These are phyloP conservation scores for Evansstolkia leycettana DNA, from an alignment of 495 filamentous ascomycete species.

Conservation along the genomic window DNA sequence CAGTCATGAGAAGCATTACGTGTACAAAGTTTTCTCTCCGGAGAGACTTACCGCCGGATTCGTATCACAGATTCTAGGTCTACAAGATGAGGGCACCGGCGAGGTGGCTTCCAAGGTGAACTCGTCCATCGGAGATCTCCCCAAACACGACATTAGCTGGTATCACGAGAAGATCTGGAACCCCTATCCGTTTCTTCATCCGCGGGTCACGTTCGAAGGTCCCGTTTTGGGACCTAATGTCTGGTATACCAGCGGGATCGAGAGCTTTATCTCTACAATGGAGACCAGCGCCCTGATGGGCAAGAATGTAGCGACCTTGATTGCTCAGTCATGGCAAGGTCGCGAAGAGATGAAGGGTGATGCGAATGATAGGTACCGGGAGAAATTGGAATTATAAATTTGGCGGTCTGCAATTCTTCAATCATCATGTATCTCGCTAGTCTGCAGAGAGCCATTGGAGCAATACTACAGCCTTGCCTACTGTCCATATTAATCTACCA, in stretches of 20 bases:
- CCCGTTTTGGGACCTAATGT: constrained; percentile 48
- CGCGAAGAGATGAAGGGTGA: constrained; percentile 2
- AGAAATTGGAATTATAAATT: background rate
- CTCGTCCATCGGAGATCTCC: constrained; percentile 21
- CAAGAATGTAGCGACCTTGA: constrained; percentile 76
- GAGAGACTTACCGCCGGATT: constrained; percentile 50
- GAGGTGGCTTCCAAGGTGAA: constrained; percentile 8
- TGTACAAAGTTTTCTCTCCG: constrained; percentile 96
- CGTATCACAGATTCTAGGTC: constrained; percentile 34
- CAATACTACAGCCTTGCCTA: too few species aligned
- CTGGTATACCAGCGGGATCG: constrained; percentile 90
- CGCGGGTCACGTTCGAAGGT: constrained; percentile 80
- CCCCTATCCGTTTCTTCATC: constrained; percentile 72
- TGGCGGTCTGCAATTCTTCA: too few species aligned
- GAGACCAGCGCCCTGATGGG: constrained; percentile 95
- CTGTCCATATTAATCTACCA: too few species aligned
- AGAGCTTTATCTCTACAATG: constrained; percentile 95
- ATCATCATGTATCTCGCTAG: too few species aligned
- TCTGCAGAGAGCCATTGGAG: too few species aligned
- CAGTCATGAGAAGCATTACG: constrained; percentile 46
- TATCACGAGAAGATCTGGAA: constrained; percentile 65
- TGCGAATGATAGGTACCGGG: background rate
- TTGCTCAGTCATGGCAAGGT: constrained; percentile 50
- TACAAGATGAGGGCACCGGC: constrained; percentile 4
- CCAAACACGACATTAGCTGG: constrained; percentile 56